A percentile compares a stretch with the other conserved stretches of the same genome.
These are phyloP conservation scores for Suillus plorans DNA, from an alignment of 768 basidiomycete genomes.

Conservation along the genomic window DNA sequence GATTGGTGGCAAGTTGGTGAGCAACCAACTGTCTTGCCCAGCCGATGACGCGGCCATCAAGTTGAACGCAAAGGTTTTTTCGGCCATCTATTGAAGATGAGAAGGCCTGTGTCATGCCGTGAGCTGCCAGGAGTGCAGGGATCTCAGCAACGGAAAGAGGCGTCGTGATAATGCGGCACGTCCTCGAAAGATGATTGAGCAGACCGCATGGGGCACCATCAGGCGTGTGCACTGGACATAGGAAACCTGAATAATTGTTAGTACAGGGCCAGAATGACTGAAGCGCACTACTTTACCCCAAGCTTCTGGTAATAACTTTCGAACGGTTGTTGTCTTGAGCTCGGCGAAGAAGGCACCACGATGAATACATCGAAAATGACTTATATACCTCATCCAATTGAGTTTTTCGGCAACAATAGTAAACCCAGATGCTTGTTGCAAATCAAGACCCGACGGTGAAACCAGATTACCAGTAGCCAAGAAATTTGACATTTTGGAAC, in stretches of 20 bases:
- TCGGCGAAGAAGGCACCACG: slow-evolving; percentile 99
- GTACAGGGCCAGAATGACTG: slow-evolving; percentile 4
- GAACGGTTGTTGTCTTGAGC: slow-evolving; percentile 95
- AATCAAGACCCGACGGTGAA: slow-evolving; percentile 91
- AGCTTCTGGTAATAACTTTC: slow-evolving; percentile 94
- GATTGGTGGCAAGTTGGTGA: slow-evolving; percentile 74
- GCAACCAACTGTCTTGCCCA: slow-evolving; percentile 82
- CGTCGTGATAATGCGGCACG: slow-evolving; percentile 86
- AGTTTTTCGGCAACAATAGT: slow-evolving; percentile 99
- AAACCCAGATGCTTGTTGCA: slow-evolving; percentile 98
- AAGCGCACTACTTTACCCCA: slow-evolving; percentile 67
- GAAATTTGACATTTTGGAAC: slow-evolving; percentile 87
- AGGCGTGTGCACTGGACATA: slow-evolving; percentile 98
- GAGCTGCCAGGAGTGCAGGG: slow-evolving; percentile 74
- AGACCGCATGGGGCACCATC: slow-evolving; percentile 98
- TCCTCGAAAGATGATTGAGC: slow-evolving; percentile 92
- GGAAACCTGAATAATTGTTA: slow-evolving; percentile 61
- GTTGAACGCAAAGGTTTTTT: slow-evolving; percentile 82
- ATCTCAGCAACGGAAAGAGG: slow-evolving; percentile 76
- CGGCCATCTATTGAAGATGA: slow-evolving; percentile 78
- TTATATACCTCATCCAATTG: slow-evolving; percentile 98
- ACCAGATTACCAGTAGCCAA: slow-evolving; percentile 95
- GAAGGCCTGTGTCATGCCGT: slow-evolving; percentile 95
- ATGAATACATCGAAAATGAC: slow-evolving; percentile 97
- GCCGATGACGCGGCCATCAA: slow-evolving; percentile 94